phyloP scores from a whole-genome alignment of 2,329 filamentous ascomycete species.

The Chrysoporthe deuterocubensis region DNA sequence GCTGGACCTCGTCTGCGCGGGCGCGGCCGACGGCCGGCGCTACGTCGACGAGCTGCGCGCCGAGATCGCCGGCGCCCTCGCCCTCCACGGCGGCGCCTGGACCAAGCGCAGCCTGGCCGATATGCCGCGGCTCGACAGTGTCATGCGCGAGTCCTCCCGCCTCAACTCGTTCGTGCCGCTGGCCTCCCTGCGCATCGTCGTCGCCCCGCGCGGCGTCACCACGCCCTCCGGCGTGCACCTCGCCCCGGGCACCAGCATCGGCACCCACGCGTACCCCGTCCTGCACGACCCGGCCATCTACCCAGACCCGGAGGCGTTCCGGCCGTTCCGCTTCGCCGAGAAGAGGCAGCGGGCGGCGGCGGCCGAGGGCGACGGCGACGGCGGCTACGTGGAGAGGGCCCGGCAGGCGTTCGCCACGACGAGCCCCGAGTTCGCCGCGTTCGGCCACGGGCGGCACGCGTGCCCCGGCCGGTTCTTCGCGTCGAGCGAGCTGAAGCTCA shows the following conservation, averaged over 20 bases:
- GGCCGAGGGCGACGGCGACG: not conserved
- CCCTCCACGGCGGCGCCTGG: constrained; percentile 33
- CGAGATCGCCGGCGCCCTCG: constrained; percentile 39
- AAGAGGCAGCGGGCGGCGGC: not conserved
- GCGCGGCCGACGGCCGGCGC: constrained; percentile 27
- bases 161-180: constrained; percentile 44
- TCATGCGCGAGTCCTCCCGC: constrained; percentile 47
- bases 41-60: constrained; percentile 39
- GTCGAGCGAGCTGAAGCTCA: constrained; percentile 41
- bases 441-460: constrained; percentile 44
- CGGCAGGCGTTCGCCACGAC: constrained; percentile 29
- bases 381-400: constrained; percentile 8
- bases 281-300: constrained; percentile 41
- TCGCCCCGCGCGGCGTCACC: constrained; percentile 38
- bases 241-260: constrained; percentile 41
- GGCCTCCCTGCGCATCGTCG: constrained; percentile 42
- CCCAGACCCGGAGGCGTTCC: constrained; percentile 38
- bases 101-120: constrained; percentile 42
- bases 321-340: constrained; percentile 43
- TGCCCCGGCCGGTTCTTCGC: constrained; percentile 47
- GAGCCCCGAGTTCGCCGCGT: constrained; percentile 35
- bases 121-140: constrained; percentile 46
- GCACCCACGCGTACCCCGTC: constrained; percentile 40
- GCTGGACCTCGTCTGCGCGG: constrained; percentile 42
- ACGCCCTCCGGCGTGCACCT: constrained; percentile 41